phyloP scores from a whole-genome alignment of 2,329 filamentous ascomycete species.

The Cucurbitaria berberidis region DNA sequence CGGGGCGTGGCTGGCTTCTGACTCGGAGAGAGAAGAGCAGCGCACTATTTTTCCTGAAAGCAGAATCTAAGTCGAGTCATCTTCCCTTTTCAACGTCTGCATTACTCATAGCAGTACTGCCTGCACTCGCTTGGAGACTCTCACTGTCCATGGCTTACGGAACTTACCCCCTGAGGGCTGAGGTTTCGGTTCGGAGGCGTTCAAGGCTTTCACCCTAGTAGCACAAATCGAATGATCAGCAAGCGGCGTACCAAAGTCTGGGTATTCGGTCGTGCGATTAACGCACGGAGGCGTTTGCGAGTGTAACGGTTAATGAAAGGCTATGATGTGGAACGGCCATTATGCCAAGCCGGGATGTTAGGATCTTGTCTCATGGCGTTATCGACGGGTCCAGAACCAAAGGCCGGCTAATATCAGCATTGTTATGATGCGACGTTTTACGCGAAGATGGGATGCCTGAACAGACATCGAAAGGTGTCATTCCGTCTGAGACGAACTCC shows the following conservation, averaged over 20 bases:
- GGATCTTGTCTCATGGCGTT: constrained; percentile 2
- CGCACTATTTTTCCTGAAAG: constrained; percentile 1
- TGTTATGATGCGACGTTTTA: too few relatives aligned
- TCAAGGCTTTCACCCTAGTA: neutral
- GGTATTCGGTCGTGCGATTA: neutral
- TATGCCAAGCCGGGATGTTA: constrained; percentile 1
- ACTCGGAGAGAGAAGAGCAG: constrained; percentile 8
- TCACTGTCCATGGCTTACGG: neutral
- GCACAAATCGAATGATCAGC: neutral
- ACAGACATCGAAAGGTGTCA: too few relatives aligned
- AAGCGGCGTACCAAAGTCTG: neutral
- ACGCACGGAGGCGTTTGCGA: neutral
- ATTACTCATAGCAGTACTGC: neutral
- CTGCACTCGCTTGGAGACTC: neutral
- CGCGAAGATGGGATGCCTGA: too few relatives aligned
- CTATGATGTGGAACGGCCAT: neutral
- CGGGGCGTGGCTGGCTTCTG: constrained; percentile 6
- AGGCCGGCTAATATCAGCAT: too few relatives aligned
- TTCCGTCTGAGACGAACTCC: too few relatives aligned
- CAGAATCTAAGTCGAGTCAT: neutral
- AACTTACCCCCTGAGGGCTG: neutral
- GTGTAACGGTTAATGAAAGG: neutral
- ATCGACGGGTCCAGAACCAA: neutral
- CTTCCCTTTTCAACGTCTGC: neutral
- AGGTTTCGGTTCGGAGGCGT: neutral